Percentiles rank a stretch among this genome's conserved stretches.
Evolutionary conservation across 1,139 yeast species (phyloP).

Genomic region (Meyerozyma smithsonii): DNA sequence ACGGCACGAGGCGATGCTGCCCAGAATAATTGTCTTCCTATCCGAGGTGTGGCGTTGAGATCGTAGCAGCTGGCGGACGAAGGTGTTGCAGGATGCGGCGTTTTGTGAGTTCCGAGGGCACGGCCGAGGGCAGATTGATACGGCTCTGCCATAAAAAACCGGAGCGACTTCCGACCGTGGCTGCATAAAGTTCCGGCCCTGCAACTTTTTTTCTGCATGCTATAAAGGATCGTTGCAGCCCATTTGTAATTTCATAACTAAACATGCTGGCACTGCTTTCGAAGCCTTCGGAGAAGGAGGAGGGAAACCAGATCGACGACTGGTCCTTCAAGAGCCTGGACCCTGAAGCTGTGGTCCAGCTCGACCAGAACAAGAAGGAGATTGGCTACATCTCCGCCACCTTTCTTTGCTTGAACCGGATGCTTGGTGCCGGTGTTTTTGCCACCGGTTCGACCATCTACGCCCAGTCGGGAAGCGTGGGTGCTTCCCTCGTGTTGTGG

Average conservation of each 20-base stretch:
- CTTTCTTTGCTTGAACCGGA: constrained; percentile 69
- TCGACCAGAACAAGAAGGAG: constrained; percentile 50
- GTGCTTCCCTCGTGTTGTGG: constrained; percentile 71
- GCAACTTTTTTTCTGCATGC: not conserved
- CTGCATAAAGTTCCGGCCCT: not conserved
- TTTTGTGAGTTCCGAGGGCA: constrained; percentile 2
- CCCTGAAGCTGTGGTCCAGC: constrained; percentile 33
- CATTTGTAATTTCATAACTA: not conserved
- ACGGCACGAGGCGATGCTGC: too few relatives aligned
- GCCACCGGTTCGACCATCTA: constrained; percentile 80
- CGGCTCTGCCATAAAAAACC: not conserved
- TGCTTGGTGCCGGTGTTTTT: constrained; percentile 87
- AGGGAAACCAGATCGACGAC: constrained; percentile 9
- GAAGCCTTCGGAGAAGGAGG: constrained; percentile 11
- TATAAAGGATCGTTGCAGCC: not conserved
- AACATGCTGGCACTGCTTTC: not conserved
- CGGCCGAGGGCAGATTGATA: not conserved
- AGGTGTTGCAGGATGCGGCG: constrained; percentile 1
- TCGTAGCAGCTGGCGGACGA: not conserved
- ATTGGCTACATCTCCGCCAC: constrained; percentile 68
- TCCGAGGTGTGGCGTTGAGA: not conserved
- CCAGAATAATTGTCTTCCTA: not conserved
- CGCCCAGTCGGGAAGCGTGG: constrained; percentile 67
- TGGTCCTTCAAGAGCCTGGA: constrained; percentile 19
- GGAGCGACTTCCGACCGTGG: not conserved